Evolutionary conservation across 164 flowering plant species (phyloP), one percentile per base, ranked within the genome.

Genomic region (Liriodendron chinense): DNA sequence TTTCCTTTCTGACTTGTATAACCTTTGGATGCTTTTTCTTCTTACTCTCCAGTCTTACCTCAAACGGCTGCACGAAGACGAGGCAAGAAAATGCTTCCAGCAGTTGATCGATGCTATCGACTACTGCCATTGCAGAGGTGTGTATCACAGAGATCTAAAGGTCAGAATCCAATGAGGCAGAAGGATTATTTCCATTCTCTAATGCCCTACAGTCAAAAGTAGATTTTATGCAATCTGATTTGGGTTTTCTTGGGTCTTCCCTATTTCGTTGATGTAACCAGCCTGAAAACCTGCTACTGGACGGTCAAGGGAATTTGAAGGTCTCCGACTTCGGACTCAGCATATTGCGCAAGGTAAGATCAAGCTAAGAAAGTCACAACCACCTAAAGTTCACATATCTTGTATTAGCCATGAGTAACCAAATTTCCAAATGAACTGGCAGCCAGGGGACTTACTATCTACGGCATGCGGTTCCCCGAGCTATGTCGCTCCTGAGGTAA

Each of bases 111-210:
- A 90, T 82, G 94, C 92, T 3, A 87, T 94, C 47, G 95, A 89
- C 70, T 90, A 94, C 49, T 94, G 95, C 83, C 98, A 94, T 80
- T 74, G 84, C 72, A 87, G 83, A 83, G 95, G 96, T 43, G 97
- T 94, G 63, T 93, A 86, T 78, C 98, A 94, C 78, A 88, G 98
- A 83, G 97, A 93, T 80, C 85, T 91, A 13, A 94, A 94, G 94
- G 98, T 92, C 47, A 72, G 76, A 28, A 23, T 9, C 21, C 9
- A n/a, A 53, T 53, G 59, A 18, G 1, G 63, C 70, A 49, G 57
- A 47, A 22, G 53, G 7, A 53, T 14, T 16, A 13, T 16, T 26
- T 25, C 18, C 47, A 10, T 67, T 67, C 25, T 43, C 18, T 53
- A 53, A 53, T 47, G 43, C 43, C 4, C 18, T 69, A 6, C 49